These are phyloP conservation scores for Spizellomyces punctatus DNA, from an alignment of 192 early-diverging fungal species.

Conservation along the genomic window DNA sequence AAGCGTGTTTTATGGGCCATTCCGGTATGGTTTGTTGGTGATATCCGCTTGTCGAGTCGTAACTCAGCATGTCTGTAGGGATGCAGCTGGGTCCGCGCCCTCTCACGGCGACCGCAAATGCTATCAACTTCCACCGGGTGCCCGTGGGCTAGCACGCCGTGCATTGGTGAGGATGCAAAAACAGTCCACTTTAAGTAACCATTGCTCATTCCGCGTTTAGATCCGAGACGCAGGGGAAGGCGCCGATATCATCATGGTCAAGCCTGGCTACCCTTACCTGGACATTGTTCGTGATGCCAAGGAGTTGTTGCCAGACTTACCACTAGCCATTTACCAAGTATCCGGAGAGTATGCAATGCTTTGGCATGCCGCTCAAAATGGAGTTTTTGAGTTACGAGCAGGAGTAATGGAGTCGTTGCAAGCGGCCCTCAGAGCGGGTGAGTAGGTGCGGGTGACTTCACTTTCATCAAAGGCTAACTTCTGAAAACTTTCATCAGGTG, in stretches of 20 bases:
- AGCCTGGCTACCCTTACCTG: constrained; percentile 92
- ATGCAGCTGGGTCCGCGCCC: constrained; percentile 93
- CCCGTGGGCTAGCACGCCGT: constrained; percentile 88
- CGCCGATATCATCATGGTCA: constrained; percentile 97
- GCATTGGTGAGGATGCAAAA: constrained; percentile 51
- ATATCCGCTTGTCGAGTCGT: too few relatives aligned
- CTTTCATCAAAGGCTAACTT: neutral
- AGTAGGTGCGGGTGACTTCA: neutral
- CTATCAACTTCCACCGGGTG: constrained; percentile 90
- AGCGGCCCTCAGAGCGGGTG: constrained; percentile 77
- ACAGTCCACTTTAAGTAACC: constrained; percentile 12
- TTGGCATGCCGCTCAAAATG: constrained; percentile 80
- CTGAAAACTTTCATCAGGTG: constrained; percentile 42
- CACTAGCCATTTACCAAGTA: constrained; percentile 97
- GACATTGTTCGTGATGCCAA: constrained; percentile 86
- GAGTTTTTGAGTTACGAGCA: constrained; percentile 79
- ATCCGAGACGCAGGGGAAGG: constrained; percentile 87
- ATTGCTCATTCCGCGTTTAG: neutral
- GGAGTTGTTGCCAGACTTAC: constrained; percentile 68
- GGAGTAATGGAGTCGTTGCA: constrained; percentile 88
- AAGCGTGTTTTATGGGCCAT: constrained; percentile 93
- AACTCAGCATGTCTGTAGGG: constrained; percentile 38
- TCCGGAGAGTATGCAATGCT: constrained; percentile 63
- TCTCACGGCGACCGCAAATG: constrained; percentile 87
- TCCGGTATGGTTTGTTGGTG: constrained; percentile 56